Percentiles rank a stretch among this genome's conserved stretches.
Evolutionary conservation across 345 rosid genomes (phyloP).

Genomic region (Pistacia vera): DNA sequence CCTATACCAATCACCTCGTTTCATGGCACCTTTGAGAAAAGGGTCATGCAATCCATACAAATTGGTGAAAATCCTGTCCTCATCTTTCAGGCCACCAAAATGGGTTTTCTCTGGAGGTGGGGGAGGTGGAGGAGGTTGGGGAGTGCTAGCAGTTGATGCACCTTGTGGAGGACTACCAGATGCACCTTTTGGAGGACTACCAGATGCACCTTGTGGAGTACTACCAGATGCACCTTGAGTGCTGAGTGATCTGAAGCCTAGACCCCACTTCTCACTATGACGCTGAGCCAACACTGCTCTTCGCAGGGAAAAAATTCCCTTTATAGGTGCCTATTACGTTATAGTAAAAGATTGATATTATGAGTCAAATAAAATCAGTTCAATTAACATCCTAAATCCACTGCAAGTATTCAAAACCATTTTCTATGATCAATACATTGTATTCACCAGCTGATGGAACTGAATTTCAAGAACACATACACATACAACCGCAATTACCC

Average conservation of each 20-base stretch:
- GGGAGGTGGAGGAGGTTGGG: constrained; percentile 85
- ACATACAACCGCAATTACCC: not conserved
- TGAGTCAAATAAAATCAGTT: not conserved
- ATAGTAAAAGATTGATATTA: not conserved
- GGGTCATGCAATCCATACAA: constrained; percentile 91
- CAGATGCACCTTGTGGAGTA: constrained; percentile 36
- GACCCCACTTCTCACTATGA: constrained; percentile 44
- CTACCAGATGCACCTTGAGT: constrained; percentile 57
- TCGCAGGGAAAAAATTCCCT: constrained; percentile 69
- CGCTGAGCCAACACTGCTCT: constrained; percentile 49
- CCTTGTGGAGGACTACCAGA: constrained; percentile 6
- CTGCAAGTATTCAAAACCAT: not conserved
- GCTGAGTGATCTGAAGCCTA: constrained; percentile 65
- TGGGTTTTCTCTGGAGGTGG: constrained; percentile 98
- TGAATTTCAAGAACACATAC: not conserved
- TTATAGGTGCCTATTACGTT: constrained; percentile 68
- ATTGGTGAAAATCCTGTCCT: constrained; percentile 93
- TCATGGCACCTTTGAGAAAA: constrained; percentile 95
- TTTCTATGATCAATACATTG: not conserved
- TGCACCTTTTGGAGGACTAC: constrained; percentile 46
- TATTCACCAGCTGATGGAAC: not conserved
- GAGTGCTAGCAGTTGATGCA: constrained; percentile 56
- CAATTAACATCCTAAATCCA: not conserved
- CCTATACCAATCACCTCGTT: constrained; percentile 93
- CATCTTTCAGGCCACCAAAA: constrained; percentile 94